Evolutionary conservation across 176 grass and related monocot species (phyloP).

Genomic region (Phyllostachys edulis): DNA sequence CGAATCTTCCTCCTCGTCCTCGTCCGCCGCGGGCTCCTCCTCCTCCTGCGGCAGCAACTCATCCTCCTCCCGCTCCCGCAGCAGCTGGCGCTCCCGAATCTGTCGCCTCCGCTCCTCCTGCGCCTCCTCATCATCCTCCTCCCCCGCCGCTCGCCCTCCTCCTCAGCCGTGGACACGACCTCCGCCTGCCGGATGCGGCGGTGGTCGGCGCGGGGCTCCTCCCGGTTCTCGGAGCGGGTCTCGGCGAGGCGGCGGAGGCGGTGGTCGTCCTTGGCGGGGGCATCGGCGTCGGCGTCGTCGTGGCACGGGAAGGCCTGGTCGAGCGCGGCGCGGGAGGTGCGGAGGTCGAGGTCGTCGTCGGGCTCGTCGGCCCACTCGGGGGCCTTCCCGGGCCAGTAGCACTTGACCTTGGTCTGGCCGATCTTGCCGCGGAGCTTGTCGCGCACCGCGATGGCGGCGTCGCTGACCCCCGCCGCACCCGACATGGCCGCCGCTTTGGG

Average conservation of each 20-base stretch:
- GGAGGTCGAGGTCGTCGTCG: constrained; percentile 37
- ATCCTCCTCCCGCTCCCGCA: neutral
- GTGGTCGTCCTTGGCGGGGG: too few relatives aligned
- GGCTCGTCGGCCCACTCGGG: neutral
- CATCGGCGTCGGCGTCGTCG: neutral
- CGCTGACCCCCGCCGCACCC: constrained; percentile 18
- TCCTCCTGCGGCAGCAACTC: too few relatives aligned
- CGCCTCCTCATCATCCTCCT: too few relatives aligned
- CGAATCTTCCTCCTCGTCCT: too few relatives aligned
- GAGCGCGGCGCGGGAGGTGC: too few relatives aligned
- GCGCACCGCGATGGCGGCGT: constrained; percentile 46
- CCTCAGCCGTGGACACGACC: constrained; percentile 47
- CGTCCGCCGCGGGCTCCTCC: too few relatives aligned
- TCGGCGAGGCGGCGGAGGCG: too few relatives aligned
- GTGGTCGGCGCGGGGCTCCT: constrained; percentile 47
- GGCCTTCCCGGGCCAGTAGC: constrained; percentile 55
- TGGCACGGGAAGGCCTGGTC: too few relatives aligned
- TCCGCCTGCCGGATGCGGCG: constrained; percentile 49
- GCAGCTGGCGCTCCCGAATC: constrained; percentile 44
- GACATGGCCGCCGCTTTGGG: constrained; percentile 14
- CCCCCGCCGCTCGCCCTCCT: constrained; percentile 30
- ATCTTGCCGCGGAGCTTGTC: constrained; percentile 57
- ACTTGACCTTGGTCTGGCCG: constrained; percentile 60
- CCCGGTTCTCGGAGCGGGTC: neutral
- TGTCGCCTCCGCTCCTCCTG: neutral